phyloP scores from a whole-genome alignment of 108 stramenopile species.

The Cyclostephanos tholiformis region DNA sequence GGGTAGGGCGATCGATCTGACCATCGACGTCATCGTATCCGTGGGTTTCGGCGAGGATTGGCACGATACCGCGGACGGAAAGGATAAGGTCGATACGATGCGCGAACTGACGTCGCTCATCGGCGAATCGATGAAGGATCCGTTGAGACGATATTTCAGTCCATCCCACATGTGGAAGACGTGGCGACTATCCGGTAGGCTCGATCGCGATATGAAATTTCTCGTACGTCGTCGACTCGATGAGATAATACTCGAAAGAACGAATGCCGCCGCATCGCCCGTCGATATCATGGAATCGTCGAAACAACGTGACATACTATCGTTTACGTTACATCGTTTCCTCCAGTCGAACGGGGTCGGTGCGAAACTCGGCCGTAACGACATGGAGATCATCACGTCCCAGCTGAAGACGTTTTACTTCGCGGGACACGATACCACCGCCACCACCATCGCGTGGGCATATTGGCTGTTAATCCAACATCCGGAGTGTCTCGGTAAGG shows the following conservation, averaged over 20 bases:
- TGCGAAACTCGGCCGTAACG: slow-evolving; percentile 20
- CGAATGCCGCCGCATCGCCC: too few relatives aligned
- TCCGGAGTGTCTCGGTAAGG: slow-evolving; percentile 29
- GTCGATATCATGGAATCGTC: too few relatives aligned
- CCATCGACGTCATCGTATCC: slow-evolving; percentile 42
- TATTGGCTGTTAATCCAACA: slow-evolving; percentile 45
- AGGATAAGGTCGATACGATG: slow-evolving; percentile 25
- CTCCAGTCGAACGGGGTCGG: slow-evolving; percentile 17
- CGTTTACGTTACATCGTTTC: slow-evolving; percentile 23
- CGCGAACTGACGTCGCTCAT: slow-evolving; percentile 25
- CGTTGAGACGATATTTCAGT: slow-evolving; percentile 21
- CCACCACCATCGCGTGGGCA: slow-evolving; percentile 54
- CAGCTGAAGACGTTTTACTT: slow-evolving; percentile 64
- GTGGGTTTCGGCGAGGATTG: slow-evolving; percentile 51
- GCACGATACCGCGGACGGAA: slow-evolving; percentile 11
- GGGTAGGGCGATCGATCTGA: slow-evolving; percentile 19
- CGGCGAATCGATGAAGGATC: slow-evolving; percentile 30
- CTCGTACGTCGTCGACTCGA: slow-evolving; percentile 34
- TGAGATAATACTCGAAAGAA: slow-evolving; percentile 9
- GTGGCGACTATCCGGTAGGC: slow-evolving; percentile 25
- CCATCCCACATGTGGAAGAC: slow-evolving; percentile 20
- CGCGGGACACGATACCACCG: slow-evolving; percentile 59
- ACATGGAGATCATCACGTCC: slow-evolving; percentile 34
- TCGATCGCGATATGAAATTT: slow-evolving; percentile 31
- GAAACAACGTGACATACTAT: slow-evolving; percentile 26